phyloP scores from a whole-genome alignment of 169 alveolate genomes.

The Eimeria necatrix region DNA sequence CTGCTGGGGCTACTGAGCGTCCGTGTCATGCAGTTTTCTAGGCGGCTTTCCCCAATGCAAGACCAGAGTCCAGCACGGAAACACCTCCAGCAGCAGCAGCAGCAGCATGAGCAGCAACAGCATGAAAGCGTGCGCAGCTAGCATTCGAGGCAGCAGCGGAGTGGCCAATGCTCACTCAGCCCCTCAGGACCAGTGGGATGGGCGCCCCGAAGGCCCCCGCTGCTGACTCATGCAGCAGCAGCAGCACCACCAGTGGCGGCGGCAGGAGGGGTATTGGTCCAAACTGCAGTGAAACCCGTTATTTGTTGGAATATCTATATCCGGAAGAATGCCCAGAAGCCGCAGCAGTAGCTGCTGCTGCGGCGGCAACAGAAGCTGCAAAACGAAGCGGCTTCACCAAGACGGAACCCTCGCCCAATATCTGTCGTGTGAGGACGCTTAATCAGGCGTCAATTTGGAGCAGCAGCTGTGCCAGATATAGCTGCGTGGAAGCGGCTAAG shows the following conservation, averaged over 20 bases:
- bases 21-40: too few relatives aligned
- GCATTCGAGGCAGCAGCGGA: neutral
- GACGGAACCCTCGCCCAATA: neutral
- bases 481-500: neutral
- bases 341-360: constrained; percentile 44
- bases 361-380: constrained; percentile 6
- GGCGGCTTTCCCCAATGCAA: too few relatives aligned
- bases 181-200: neutral
- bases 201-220: constrained; percentile 24
- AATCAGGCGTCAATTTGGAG: constrained; percentile 50
- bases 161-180: constrained; percentile 19
- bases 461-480: neutral
- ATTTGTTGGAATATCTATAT: constrained; percentile 2
- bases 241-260: constrained; percentile 30
- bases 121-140: constrained; percentile 10
- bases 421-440: neutral
- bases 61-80: too few relatives aligned
- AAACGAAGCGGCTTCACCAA: neutral
- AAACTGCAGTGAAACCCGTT: neutral
- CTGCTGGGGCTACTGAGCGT: too few relatives aligned
- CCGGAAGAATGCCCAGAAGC: constrained; percentile 55
- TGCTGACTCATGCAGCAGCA: constrained; percentile 11
- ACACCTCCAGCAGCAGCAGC: constrained; percentile 26
- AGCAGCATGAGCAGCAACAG: neutral
- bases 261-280: neutral